phyloP scores from a whole-genome alignment of 805 yeast species.

The Candida boleticola region DNA sequence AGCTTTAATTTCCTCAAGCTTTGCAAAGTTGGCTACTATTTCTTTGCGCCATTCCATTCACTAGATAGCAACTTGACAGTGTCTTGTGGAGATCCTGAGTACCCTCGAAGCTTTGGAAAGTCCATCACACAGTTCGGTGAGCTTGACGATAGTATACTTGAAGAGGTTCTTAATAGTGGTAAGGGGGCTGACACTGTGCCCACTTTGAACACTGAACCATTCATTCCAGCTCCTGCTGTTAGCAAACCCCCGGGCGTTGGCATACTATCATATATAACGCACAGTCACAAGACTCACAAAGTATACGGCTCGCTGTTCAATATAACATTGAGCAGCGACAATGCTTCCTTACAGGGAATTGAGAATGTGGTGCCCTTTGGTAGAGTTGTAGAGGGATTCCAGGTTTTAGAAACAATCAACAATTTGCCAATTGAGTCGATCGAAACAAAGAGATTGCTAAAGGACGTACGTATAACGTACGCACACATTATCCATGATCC shows the following conservation, averaged over 20 bases:
- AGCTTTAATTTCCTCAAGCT: constrained; percentile 51
- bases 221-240: background rate
- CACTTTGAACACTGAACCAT: constrained; percentile 3
- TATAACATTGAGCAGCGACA: background rate
- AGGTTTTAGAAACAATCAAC: constrained; percentile 45
- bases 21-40: constrained; percentile 51
- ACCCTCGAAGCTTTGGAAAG: constrained; percentile 23
- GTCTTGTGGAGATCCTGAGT: constrained; percentile 49
- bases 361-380: constrained; percentile 41
- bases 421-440: constrained; percentile 34
- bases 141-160: constrained; percentile 9
- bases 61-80: constrained; percentile 37
- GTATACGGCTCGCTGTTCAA: constrained; percentile 5
- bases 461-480: constrained; percentile 46
- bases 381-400: constrained; percentile 49
- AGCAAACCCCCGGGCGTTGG: constrained; percentile 9
- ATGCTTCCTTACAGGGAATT: background rate
- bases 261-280: constrained; percentile 11
- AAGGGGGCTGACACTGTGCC: constrained; percentile 2
- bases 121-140: background rate
- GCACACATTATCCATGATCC: constrained; percentile 55
- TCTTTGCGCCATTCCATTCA: constrained; percentile 49
- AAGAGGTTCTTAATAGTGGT: constrained; percentile 7
- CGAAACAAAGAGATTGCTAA: constrained; percentile 5
- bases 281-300: background rate